Percentiles rank a stretch among this genome's conserved stretches.
Conservation (phyloP, 495 filamentous ascomycete species). For the Neurospora pannonica region DNA sequence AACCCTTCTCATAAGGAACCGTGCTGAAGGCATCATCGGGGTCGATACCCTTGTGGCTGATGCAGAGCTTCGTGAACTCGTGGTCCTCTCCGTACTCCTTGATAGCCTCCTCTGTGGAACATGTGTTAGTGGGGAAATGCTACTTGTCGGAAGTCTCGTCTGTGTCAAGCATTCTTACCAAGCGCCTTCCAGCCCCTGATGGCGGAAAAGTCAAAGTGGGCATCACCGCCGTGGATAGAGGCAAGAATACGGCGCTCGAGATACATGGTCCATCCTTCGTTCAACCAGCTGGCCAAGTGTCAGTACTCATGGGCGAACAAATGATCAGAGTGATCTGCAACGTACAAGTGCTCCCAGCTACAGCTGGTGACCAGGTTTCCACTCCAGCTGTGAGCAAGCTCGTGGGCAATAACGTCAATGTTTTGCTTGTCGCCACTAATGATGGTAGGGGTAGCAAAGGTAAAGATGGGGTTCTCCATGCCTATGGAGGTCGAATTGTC, state of each 20-base stretch:
- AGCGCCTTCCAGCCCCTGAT: slow-evolving; percentile 73
- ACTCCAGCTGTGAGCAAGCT: slow-evolving; percentile 85
- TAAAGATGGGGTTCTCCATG: slow-evolving; percentile 94
- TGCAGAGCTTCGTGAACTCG: slow-evolving; percentile 84
- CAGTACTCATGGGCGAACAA: slow-evolving; percentile 4
- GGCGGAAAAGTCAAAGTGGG: slow-evolving; percentile 83
- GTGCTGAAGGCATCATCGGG: slow-evolving; percentile 91
- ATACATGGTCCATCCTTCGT: slow-evolving; percentile 94
- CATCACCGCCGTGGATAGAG: slow-evolving; percentile 57
- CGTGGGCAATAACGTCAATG: slow-evolving; percentile 93
- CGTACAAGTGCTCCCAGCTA: slow-evolving; percentile 87
- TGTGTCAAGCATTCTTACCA: slow-evolving; percentile 22
- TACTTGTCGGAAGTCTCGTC: neutral
- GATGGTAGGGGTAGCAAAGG: slow-evolving; percentile 87
- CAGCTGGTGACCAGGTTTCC: slow-evolving; percentile 86
- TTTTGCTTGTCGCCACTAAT: slow-evolving; percentile 89
- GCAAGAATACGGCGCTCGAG: slow-evolving; percentile 72
- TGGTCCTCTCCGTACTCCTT: slow-evolving; percentile 68
- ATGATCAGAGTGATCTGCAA: neutral
- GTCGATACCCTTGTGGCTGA: slow-evolving; percentile 79
- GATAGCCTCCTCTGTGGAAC: slow-evolving; percentile 55
- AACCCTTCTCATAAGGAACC: slow-evolving; percentile 66
- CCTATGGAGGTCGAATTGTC: slow-evolving; percentile 30
- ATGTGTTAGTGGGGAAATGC: neutral
- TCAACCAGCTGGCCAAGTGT: slow-evolving; percentile 56